Evolutionary conservation across 1,139 yeast species (phyloP).

Genomic region (Geotrichum phurueaensis): DNA sequence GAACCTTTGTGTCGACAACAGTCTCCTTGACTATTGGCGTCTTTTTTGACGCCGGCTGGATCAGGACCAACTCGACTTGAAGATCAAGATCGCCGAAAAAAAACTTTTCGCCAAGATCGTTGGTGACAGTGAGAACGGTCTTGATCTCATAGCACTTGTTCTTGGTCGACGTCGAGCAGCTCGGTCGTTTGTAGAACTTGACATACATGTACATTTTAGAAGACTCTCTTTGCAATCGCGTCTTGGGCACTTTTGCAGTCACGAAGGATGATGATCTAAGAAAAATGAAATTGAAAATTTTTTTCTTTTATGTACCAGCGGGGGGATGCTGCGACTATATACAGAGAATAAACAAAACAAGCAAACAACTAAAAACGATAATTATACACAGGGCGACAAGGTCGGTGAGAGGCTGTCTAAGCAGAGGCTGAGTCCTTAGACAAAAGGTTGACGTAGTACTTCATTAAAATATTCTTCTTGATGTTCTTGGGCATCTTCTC

Average conservation of each 20-base stretch:
- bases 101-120: conserved; percentile 33
- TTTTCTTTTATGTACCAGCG: not conserved
- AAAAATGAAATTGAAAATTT: not conserved
- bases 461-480: conserved; percentile 34
- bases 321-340: not conserved
- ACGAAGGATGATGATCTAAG: not conserved
- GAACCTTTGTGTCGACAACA: conserved; percentile 6
- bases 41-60: conserved; percentile 2
- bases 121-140: conserved; percentile 30
- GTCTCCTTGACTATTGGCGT: not conserved
- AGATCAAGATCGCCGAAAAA: conserved; percentile 28
- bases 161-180: conserved; percentile 6
- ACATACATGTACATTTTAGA: conserved; percentile 12
- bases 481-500: conserved; percentile 26
- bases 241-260: not conserved
- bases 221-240: not conserved
- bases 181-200: conserved; percentile 15
- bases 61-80: conserved; percentile 6
- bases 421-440: not conserved
- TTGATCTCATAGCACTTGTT: conserved; percentile 12
- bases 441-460: conserved; percentile 27
- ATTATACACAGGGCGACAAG: not conserved
- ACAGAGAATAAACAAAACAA: not conserved
- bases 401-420: not conserved
- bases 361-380: not conserved